phyloP scores from a whole-genome alignment of 1,284 basidiomycete species.

The Amylostereum areolatum region DNA sequence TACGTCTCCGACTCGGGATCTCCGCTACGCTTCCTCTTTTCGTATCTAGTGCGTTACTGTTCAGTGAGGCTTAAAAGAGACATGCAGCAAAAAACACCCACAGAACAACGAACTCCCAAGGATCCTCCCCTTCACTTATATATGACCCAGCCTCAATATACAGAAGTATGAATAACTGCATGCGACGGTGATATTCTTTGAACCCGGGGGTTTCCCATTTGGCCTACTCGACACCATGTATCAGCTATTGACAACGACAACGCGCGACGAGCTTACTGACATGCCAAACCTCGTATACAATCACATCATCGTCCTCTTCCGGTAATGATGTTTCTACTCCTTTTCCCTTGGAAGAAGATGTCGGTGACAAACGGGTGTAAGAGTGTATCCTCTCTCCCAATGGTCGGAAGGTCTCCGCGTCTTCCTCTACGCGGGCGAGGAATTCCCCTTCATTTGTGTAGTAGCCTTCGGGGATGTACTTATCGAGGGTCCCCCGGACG shows the following conservation, averaged over 20 bases:
- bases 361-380: conserved; percentile 56
- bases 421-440: conserved; percentile 61
- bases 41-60: conserved; percentile 49
- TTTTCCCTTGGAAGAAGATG: conserved; percentile 33
- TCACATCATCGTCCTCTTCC: conserved; percentile 47
- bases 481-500: conserved; percentile 71
- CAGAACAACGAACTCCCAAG: conserved; percentile 84
- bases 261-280: conserved; percentile 37
- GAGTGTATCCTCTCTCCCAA: conserved; percentile 70
- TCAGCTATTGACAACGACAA: neutral
- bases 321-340: conserved; percentile 38
- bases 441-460: conserved; percentile 64
- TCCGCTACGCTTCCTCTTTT: conserved; percentile 66
- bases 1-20: conserved; percentile 54
- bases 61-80: neutral
- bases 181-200: conserved; percentile 86
- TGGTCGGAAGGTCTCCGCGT: conserved; percentile 73
- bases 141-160: conserved; percentile 96
- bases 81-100: conserved; percentile 33
- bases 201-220: conserved; percentile 90
- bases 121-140: conserved; percentile 84
- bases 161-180: conserved; percentile 92
- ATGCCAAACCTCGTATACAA: conserved; percentile 84
- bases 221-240: conserved; percentile 38
- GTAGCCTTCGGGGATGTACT: conserved; percentile 74